These are phyloP conservation scores for Torulaspora pretoriensis DNA, from an alignment of 1,139 yeast genomes.

Conservation along the genomic window DNA sequence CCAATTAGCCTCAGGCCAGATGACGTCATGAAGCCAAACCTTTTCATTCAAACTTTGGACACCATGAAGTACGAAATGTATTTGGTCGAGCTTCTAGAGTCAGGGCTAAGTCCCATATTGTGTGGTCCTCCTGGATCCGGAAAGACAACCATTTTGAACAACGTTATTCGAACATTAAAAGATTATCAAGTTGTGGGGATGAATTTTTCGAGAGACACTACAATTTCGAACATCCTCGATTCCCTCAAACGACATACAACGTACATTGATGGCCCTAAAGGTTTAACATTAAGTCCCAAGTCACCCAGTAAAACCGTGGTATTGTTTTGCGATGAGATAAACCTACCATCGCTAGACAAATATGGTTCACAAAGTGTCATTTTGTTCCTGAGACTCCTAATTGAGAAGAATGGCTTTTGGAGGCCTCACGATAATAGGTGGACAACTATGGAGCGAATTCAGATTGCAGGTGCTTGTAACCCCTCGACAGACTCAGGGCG, in stretches of 20 bases:
- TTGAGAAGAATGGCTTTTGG: constrained; percentile 81
- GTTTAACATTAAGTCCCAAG: constrained; percentile 55
- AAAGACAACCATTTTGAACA: constrained; percentile 84
- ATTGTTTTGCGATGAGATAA: constrained; percentile 88
- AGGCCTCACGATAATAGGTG: constrained; percentile 54
- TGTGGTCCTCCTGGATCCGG: constrained; percentile 99
- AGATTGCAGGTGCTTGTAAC: constrained; percentile 92
- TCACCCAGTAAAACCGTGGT: constrained; percentile 69
- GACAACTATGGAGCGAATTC: constrained; percentile 63
- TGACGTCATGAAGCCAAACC: constrained; percentile 56
- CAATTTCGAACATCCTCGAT: constrained; percentile 57
- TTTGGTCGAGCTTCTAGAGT: constrained; percentile 53
- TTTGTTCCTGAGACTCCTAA: constrained; percentile 69
- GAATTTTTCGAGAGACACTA: constrained; percentile 81
- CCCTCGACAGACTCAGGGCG: constrained; percentile 85
- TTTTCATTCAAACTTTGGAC: constrained; percentile 75
- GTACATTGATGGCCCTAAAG: constrained; percentile 51
- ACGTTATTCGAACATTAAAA: constrained; percentile 58
- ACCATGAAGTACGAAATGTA: constrained; percentile 65
- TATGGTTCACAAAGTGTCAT: constrained; percentile 76
- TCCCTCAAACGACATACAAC: constrained; percentile 72
- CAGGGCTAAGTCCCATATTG: constrained; percentile 59
- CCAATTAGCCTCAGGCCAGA: constrained; percentile 54
- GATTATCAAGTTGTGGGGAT: constrained; percentile 60
- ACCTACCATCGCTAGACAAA: constrained; percentile 69